These are phyloP conservation scores for Lachancea meyersii DNA, from an alignment of 805 yeast species.

Conservation along the genomic window DNA sequence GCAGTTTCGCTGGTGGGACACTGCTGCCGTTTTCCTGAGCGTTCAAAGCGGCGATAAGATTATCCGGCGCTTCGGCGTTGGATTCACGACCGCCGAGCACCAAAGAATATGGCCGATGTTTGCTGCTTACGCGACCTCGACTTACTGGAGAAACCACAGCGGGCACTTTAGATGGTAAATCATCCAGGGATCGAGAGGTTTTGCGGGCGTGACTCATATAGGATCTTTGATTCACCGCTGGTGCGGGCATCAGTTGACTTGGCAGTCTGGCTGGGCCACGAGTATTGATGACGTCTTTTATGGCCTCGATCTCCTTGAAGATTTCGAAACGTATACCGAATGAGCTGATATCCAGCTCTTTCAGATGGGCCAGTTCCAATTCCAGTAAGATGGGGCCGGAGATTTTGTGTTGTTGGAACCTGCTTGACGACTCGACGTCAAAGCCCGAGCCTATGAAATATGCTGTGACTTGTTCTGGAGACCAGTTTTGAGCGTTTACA, in stretches of 20 bases:
- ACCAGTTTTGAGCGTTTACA: conserved; percentile 56
- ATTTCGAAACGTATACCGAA: conserved; percentile 95
- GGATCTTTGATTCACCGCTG: conserved; percentile 22
- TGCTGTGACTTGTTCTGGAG: conserved; percentile 76
- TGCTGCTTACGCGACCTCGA: background rate
- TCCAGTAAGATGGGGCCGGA: conserved; percentile 82
- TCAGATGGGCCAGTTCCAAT: conserved; percentile 76
- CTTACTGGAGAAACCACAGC: conserved; percentile 1
- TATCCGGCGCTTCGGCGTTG: conserved; percentile 4
- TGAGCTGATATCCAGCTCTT: conserved; percentile 84
- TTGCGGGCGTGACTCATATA: conserved; percentile 9
- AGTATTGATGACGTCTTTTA: conserved; percentile 30
- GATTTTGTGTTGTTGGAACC: conserved; percentile 81
- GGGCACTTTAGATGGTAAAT: conserved; percentile 15
- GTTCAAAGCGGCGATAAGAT: background rate
- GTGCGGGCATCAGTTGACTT: conserved; percentile 40
- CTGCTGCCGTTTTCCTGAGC: background rate
- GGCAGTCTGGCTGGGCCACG: conserved; percentile 3
- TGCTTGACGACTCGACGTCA: conserved; percentile 65
- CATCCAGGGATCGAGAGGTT: conserved; percentile 6
- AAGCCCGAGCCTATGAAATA: conserved; percentile 71
- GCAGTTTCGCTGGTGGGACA: conserved; percentile 13
- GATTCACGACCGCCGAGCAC: conserved; percentile 1
- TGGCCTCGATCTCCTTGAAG: conserved; percentile 76
- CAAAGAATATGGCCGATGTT: conserved; percentile 14